Conservation (phyloP, 306 rosid genomes). For the Sphenostylis stenocarpa region DNA sequence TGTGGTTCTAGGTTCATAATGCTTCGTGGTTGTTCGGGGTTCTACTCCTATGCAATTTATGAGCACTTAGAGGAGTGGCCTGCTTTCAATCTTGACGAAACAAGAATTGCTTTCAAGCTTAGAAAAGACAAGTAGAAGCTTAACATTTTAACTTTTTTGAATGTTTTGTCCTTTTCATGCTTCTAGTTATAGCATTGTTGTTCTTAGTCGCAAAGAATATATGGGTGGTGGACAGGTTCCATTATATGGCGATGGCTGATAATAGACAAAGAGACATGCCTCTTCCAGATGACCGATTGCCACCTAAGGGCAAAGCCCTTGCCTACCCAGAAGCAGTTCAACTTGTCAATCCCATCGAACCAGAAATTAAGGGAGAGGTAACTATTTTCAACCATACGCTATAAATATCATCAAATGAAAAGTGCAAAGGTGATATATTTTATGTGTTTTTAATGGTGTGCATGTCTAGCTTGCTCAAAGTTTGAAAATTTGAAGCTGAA, state of each 20-base stretch:
- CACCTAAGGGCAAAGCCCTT: slow-evolving; percentile 55
- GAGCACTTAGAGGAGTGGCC: slow-evolving; percentile 87
- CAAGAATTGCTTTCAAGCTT: slow-evolving; percentile 92
- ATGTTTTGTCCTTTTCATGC: not conserved
- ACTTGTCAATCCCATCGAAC: slow-evolving; percentile 72
- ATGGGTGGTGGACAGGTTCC: slow-evolving; percentile 59
- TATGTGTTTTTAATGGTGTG: too few relatives aligned
- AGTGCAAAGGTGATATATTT: too few relatives aligned
- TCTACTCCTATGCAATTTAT: slow-evolving; percentile 85
- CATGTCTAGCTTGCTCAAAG: too few relatives aligned
- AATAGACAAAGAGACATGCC: slow-evolving; percentile 88
- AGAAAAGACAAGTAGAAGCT: slow-evolving; percentile 78
- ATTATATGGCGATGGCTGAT: slow-evolving; percentile 91
- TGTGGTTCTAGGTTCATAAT: slow-evolving; percentile 65
- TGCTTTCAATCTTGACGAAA: slow-evolving; percentile 71
- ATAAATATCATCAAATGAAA: not conserved
- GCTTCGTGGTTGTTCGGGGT: slow-evolving; percentile 82
- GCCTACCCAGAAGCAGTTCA: slow-evolving; percentile 84
- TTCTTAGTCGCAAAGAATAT: not conserved
- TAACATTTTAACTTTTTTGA: not conserved
- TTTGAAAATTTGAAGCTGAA: too few relatives aligned
- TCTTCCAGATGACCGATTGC: slow-evolving; percentile 73
- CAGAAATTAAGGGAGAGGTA: slow-evolving; percentile 83
- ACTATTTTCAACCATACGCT: not conserved
- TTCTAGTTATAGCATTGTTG: not conserved